Base-by-base conservation (phyloP, 306 rosid genomes). In the Prunus mongolica region DNA sequence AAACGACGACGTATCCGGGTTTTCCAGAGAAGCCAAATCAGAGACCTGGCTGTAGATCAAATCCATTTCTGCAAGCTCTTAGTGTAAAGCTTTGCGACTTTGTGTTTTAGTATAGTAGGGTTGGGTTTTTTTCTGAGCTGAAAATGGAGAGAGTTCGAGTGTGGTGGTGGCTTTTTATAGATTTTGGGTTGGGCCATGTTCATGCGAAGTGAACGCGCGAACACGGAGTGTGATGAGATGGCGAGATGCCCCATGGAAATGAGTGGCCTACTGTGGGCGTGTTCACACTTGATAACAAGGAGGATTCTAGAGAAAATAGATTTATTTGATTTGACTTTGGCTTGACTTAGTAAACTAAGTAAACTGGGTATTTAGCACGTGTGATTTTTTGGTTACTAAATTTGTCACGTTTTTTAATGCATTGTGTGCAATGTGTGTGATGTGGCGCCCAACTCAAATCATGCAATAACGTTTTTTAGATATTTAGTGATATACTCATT, bases 11-110 rank as follows among this genome's bases (percentile, higher is more conserved):
- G 54, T 38, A 60, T n/a, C 44, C 44, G 9, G 44, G 44, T 6
- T 38, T 38, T 38, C 75, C 89, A 5, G 82, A 38, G 44, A 6
- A 38, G 44, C 64, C 13, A 18, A 16, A 1, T 82, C 82, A 2
- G 82, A 78, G 15, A 13, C 13, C 20, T 45, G 79, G 15, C 22
- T 2, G 45, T 77, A 75, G n/a, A 5, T 52, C 8, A 12, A 22
- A 12, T 78, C 67, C 90, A 88, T 47, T 38, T 38, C 6, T 7
- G 44, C 44, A 38, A 38, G 9, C 9, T 7, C 44, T 38, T 34
- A 34, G 38, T 34, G 8, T 34, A 34, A 34, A 34, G 38, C 38
- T 5, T 34, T 34, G 8, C 7, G 7, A 34, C 38, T 34, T 38
- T 38, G 44, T 38, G 44, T 38, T 1, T 38, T 38, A 6, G 44